A percentile compares a stretch with the other conserved stretches of the same genome.
phyloP scores from a whole-genome alignment of 768 basidiomycete species.

The Pisolithus sp. region DNA sequence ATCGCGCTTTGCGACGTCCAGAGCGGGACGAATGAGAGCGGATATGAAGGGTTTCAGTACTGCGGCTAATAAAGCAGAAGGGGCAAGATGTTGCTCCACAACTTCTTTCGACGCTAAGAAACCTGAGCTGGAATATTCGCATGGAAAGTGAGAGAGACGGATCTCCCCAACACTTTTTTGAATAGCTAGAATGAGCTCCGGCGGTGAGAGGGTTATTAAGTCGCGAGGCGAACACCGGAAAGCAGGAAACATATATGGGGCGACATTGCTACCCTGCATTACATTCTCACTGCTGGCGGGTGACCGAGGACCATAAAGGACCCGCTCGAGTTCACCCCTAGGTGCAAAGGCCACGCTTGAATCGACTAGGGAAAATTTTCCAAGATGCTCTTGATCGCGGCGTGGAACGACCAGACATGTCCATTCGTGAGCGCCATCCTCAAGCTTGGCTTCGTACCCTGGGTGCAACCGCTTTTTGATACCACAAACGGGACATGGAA shows the following conservation, averaged over 20 bases:
- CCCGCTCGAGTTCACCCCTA: constrained; percentile 13
- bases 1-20: constrained; percentile 29
- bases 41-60: constrained; percentile 28
- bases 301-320: constrained; percentile 6
- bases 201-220: constrained; percentile 14
- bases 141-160: constrained; percentile 16
- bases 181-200: constrained; percentile 25
- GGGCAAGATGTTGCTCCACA: constrained; percentile 25
- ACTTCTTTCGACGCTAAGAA: constrained; percentile 10
- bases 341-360: constrained; percentile 11
- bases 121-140: constrained; percentile 1
- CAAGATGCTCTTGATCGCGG: constrained; percentile 14
- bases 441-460: constrained; percentile 17
- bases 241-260: constrained; percentile 2
- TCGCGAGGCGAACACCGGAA: constrained; percentile 19
- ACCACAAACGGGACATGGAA: constrained; percentile 21
- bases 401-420: constrained; percentile 19
- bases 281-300: constrained; percentile 1
- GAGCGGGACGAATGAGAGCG: constrained; percentile 27
- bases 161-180: constrained; percentile 16
- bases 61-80: constrained; percentile 33
- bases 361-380: constrained; percentile 14
- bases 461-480: constrained; percentile 24
- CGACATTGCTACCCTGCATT: background rate
- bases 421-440: constrained; percentile 14